Evolutionary conservation across 1,284 basidiomycete genomes (phyloP).

Genomic region (Rhodotorula glutinis): DNA sequence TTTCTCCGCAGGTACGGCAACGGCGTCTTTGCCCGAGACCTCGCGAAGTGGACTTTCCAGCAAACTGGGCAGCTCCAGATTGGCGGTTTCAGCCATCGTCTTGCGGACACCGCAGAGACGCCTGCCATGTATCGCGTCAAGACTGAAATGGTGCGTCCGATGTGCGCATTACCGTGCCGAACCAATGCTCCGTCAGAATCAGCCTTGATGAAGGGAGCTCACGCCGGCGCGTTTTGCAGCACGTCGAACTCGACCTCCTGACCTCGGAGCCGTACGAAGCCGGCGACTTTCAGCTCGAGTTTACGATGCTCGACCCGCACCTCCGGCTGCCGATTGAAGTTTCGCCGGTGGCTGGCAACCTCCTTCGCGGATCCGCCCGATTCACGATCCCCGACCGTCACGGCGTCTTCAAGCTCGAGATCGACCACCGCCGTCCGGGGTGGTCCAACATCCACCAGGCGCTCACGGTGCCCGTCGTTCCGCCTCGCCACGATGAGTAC

Average conservation of each 20-base stretch:
- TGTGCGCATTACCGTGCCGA: not conserved
- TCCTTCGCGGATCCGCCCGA: constrained; percentile 60
- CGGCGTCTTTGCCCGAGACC: constrained; percentile 65
- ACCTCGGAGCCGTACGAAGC: constrained; percentile 71
- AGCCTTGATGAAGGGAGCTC: not conserved
- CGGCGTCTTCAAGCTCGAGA: constrained; percentile 93
- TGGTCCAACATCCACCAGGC: constrained; percentile 70
- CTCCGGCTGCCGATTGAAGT: constrained; percentile 64
- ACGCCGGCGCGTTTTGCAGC: constrained; percentile 45
- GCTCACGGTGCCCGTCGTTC: constrained; percentile 75
- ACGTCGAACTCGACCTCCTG: constrained; percentile 65
- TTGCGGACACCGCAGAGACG: constrained; percentile 17
- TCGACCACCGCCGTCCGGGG: constrained; percentile 85
- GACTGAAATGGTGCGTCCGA: constrained; percentile 67
- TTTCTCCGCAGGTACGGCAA: constrained; percentile 59
- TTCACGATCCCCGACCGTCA: constrained; percentile 91
- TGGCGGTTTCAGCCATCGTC: constrained; percentile 48
- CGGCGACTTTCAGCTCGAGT: constrained; percentile 83
- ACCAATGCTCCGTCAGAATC: not conserved
- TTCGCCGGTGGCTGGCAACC: constrained; percentile 44
- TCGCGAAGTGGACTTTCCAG: constrained; percentile 88
- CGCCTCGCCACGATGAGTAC: constrained; percentile 90
- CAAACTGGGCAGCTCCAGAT: constrained; percentile 77
- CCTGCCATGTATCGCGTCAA: constrained; percentile 76
- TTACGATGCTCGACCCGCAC: constrained; percentile 97